Evolutionary conservation across 352 stramenopile species (phyloP), one percentile per base, ranked within the genome.

Genomic region (Phytophthora melonis): DNA sequence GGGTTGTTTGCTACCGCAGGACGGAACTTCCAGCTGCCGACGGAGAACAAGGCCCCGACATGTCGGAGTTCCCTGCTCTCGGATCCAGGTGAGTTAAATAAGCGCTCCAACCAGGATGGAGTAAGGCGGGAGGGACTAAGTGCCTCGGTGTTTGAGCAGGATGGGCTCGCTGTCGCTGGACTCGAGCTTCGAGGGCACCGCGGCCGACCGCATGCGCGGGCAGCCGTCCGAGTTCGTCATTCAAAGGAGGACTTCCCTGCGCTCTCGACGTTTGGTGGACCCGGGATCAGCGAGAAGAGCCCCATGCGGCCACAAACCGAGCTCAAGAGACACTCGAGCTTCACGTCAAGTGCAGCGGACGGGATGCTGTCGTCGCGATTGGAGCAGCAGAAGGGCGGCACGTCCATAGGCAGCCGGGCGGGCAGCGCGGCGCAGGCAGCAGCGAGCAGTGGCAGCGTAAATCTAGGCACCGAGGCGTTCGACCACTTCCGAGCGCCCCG

Each of bases 241-340:
- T 59, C 89, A 96, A 96, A 96, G 61, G 89, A 96, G 58, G 89
- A 96, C 36, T 96, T 96, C 58, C 89, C 89, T 11, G 89, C 89
- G 21, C 77, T 96, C 3, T 94, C 87, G n/a, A 84, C 88, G 4
- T 93, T 96, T 71, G 74, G 71, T 71, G 74, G 71, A 19, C 70
- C 73, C 13, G 75, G 66, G 23, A 75, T 66, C 27, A 84, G 63
- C 63, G 88, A 93, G 39, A 93, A 93, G 72, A 77, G 68, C 39
- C 69, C 87, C 27, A 77, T 87, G 55, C 75, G 61, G 45, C 56
- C 69, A 16, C 58, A 75, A 30, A 63, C 79, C 43, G 86, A 92
- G 52, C 71, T 91, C 13, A 93, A 93, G 72, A 78, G 86, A 25
- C 83, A 92, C 47, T 70, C 80, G 55, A 93, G 86, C 74, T 93